Conservation (phyloP, 2,329 filamentous ascomycete genomes). For the Verticillium klebahnii region DNA sequence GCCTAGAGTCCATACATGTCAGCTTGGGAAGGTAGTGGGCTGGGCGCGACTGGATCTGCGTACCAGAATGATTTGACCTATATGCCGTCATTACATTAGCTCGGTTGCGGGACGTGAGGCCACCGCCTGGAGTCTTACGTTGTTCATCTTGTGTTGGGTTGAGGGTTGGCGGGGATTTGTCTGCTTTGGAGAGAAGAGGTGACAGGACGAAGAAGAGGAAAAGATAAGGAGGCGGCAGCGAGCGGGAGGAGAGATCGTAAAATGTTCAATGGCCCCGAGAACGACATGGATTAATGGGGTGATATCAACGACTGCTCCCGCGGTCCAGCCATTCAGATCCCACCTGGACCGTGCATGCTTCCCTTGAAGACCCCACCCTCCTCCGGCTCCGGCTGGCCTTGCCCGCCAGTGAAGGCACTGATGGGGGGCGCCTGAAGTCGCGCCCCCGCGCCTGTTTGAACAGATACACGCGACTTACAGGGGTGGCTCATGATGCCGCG, state of each 20-base stretch:
- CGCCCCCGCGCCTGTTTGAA: neutral
- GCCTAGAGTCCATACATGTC: constrained; percentile 44
- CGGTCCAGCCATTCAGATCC: neutral
- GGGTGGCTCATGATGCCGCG: neutral
- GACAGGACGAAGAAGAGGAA: constrained; percentile 1
- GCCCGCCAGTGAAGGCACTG: neutral
- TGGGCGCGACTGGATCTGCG: constrained; percentile 15
- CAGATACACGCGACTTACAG: neutral
- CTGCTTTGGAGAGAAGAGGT: neutral
- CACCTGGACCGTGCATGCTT: neutral
- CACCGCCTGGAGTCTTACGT: constrained; percentile 32
- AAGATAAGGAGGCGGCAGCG: constrained; percentile 1
- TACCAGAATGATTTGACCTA: constrained; percentile 66
- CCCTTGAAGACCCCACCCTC: neutral
- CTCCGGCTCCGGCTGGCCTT: neutral
- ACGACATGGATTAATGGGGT: constrained; percentile 3
- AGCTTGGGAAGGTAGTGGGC: constrained; percentile 5
- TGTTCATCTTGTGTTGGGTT: constrained; percentile 43
- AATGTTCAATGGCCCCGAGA: neutral
- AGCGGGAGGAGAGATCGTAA: neutral
- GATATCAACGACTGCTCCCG: constrained; percentile 4
- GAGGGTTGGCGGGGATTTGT: neutral
- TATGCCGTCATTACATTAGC: constrained; percentile 23
- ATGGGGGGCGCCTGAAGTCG: neutral
- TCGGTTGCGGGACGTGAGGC: constrained; percentile 8